phyloP scores from a whole-genome alignment of 2,329 filamentous ascomycete species.

The Proliferodiscus dingleyae region DNA sequence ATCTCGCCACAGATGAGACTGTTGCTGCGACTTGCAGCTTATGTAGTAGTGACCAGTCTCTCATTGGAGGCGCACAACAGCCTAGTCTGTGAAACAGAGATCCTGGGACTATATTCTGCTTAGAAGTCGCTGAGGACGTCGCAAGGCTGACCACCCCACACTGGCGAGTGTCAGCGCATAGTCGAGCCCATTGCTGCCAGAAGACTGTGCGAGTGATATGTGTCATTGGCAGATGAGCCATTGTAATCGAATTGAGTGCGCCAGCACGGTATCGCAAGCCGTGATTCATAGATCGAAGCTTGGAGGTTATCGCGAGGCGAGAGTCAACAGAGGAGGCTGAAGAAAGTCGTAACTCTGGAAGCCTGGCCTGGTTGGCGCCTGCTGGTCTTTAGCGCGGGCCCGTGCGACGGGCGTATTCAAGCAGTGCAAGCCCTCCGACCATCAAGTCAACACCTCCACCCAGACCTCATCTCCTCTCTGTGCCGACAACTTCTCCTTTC shows the following conservation, averaged over 20 bases:
- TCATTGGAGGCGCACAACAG: too few relatives aligned
- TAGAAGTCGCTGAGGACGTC: too few relatives aligned
- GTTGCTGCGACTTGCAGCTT: too few relatives aligned
- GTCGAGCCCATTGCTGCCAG: too few relatives aligned
- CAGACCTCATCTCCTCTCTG: neutral
- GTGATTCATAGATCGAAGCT: too few relatives aligned
- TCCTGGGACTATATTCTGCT: too few relatives aligned
- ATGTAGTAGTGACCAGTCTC: too few relatives aligned
- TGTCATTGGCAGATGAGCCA: neutral
- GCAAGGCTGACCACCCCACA: conserved; percentile 7
- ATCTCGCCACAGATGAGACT: neutral
- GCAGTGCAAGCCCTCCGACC: neutral
- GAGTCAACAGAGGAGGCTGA: conserved; percentile 7
- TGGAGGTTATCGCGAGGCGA: neutral
- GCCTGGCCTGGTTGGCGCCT: neutral
- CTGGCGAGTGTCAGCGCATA: neutral
- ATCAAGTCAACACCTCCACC: neutral
- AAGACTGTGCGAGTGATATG: too few relatives aligned
- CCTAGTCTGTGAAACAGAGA: too few relatives aligned
- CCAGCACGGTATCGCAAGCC: too few relatives aligned
- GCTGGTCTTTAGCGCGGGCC: neutral
- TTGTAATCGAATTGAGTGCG: too few relatives aligned
- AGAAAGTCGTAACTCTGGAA: conserved; percentile 1
- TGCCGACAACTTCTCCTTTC: neutral
- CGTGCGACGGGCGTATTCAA: neutral